Conservation (phyloP, 1,284 basidiomycete genomes). For the Phylloporus sp. region DNA sequence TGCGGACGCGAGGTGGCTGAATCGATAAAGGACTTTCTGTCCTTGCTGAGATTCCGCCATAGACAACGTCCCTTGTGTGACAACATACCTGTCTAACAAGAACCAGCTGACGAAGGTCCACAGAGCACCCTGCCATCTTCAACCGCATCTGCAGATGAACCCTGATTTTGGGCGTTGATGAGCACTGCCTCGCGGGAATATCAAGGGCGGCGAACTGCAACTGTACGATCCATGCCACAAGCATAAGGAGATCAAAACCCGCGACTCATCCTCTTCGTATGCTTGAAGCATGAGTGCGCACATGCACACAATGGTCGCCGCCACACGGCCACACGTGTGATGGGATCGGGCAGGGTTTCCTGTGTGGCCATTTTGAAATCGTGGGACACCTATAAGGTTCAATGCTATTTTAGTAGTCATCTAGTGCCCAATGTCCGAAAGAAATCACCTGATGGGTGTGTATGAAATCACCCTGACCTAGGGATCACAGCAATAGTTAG, state of each 20-base stretch:
- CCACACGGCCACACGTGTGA: neutral
- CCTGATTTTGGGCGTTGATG: neutral
- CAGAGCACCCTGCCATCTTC: neutral
- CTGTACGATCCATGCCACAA: neutral
- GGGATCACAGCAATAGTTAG: neutral
- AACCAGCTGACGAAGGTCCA: neutral
- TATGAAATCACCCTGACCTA: constrained; percentile 1
- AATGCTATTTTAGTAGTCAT: neutral
- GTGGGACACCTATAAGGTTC: neutral
- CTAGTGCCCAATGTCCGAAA: neutral
- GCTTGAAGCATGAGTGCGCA: neutral
- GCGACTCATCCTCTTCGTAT: neutral
- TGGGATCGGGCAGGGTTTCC: neutral
- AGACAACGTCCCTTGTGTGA: too few species aligned
- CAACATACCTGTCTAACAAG: neutral
- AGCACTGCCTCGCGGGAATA: neutral
- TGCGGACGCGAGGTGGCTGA: neutral
- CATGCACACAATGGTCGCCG: neutral
- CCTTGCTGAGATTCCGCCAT: too few species aligned
- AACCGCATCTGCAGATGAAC: neutral
- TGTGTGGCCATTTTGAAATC: neutral
- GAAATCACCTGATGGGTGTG: neutral
- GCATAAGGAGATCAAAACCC: neutral
- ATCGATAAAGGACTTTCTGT: neutral
- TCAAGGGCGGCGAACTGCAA: neutral